Evolutionary conservation across 441 rosid species (phyloP).

Genomic region (Syzygium syzygioides): DNA sequence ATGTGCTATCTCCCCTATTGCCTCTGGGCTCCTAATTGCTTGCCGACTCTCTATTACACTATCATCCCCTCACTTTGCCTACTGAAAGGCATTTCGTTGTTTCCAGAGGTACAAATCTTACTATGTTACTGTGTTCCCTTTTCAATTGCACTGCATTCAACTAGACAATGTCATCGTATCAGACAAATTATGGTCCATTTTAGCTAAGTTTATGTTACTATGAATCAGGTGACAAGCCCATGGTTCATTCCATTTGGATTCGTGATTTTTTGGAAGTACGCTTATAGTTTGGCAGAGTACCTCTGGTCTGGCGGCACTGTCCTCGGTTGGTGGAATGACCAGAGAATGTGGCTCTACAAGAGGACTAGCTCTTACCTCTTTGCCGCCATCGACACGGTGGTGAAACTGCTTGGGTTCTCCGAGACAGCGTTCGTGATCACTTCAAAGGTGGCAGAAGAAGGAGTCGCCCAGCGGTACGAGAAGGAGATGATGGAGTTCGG

Average conservation of each 20-base stretch:
- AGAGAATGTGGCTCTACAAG: constrained; percentile 61
- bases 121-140: not conserved
- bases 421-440: constrained; percentile 52
- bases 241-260: constrained; percentile 64
- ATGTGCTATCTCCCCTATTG: constrained; percentile 35
- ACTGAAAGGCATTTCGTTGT: constrained; percentile 45
- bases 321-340: constrained; percentile 68
- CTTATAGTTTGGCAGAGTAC: constrained; percentile 45
- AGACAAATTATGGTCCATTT: not conserved
- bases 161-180: not conserved
- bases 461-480: constrained; percentile 36
- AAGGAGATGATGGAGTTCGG: constrained; percentile 68
- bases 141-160: not conserved
- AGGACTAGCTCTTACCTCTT: constrained; percentile 62
- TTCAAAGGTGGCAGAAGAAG: constrained; percentile 54
- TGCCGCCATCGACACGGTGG: constrained; percentile 36
- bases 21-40: constrained; percentile 59
- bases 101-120: constrained; percentile 43
- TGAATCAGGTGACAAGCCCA: constrained; percentile 31
- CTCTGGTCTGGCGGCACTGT: constrained; percentile 48
- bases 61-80: constrained; percentile 52
- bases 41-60: constrained; percentile 37
- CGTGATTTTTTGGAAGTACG: constrained; percentile 24
- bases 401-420: constrained; percentile 29
- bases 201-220: not conserved